phyloP scores from a whole-genome alignment of 352 stramenopile genomes.

The Aphanomyces invadans region DNA sequence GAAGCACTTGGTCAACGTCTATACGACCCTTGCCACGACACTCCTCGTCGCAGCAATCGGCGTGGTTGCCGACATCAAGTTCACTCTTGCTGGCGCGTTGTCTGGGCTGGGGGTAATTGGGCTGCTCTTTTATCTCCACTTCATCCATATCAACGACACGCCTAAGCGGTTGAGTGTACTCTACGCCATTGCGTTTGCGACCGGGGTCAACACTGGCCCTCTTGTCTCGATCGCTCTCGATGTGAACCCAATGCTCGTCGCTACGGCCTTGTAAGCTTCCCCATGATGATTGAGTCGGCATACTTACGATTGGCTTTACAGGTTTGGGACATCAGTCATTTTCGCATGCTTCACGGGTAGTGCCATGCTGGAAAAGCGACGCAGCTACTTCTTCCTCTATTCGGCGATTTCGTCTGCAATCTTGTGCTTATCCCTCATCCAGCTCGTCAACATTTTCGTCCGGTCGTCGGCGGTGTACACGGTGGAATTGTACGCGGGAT shows the following conservation, averaged over 20 bases:
- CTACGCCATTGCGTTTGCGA: constrained; percentile 52
- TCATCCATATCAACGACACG: constrained; percentile 47
- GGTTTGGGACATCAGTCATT: constrained; percentile 64
- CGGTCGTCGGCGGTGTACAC: constrained; percentile 50
- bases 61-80: constrained; percentile 38
- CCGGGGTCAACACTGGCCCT: constrained; percentile 61
- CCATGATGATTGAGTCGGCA: neutral
- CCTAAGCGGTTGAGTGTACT: constrained; percentile 58
- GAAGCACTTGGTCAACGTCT: constrained; percentile 60
- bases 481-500: constrained; percentile 65
- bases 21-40: constrained; percentile 54
- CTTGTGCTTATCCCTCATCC: constrained; percentile 42
- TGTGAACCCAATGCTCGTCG: constrained; percentile 66
- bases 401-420: constrained; percentile 62
- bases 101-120: constrained; percentile 32
- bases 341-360: constrained; percentile 82
- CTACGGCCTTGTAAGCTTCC: constrained; percentile 64
- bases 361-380: constrained; percentile 51
- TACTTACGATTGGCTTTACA: constrained; percentile 18
- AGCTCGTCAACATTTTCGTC: constrained; percentile 56
- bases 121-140: constrained; percentile 53
- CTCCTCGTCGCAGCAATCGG: constrained; percentile 47
- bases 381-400: constrained; percentile 79
- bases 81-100: constrained; percentile 18
- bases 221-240: constrained; percentile 67